These are phyloP conservation scores for Phytophthora sojae DNA, from an alignment of 352 stramenopile genomes.

Conservation along the genomic window DNA sequence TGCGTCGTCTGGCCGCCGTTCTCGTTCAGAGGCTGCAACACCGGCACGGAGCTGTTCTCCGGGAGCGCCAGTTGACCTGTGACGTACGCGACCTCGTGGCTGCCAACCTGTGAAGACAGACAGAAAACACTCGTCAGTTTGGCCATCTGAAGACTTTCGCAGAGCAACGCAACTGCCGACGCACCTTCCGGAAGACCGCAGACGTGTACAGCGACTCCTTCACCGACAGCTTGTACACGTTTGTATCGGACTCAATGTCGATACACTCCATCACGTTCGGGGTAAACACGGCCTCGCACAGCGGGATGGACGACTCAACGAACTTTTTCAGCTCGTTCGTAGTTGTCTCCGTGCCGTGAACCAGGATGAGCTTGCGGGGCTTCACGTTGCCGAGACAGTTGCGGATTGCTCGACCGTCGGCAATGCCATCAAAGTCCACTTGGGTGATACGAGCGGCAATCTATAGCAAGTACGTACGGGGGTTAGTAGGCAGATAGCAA, in stretches of 20 bases:
- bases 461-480: constrained; percentile 33
- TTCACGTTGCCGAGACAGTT: constrained; percentile 92
- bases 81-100: constrained; percentile 89
- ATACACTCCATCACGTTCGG: constrained; percentile 90
- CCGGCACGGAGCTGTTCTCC: constrained; percentile 76
- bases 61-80: constrained; percentile 71
- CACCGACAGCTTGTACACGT: constrained; percentile 89
- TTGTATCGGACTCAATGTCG: constrained; percentile 92
- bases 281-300: constrained; percentile 89
- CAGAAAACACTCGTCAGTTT: constrained; percentile 13
- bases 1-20: constrained; percentile 53
- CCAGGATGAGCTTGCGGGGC: constrained; percentile 88
- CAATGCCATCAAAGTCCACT: constrained; percentile 88
- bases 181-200: constrained; percentile 83
- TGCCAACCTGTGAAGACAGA: constrained; percentile 60
- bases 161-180: constrained; percentile 9
- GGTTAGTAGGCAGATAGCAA: background rate
- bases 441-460: constrained; percentile 79
- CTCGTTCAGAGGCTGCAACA: constrained; percentile 67
- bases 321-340: constrained; percentile 87
- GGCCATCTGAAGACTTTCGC: background rate
- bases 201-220: constrained; percentile 90
- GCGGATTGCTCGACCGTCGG: constrained; percentile 85
- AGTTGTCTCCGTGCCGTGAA: constrained; percentile 85
- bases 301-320: constrained; percentile 82